Evolutionary conservation across 257 asterid genomes (phyloP).

Genomic region (Petrea volubilis): DNA sequence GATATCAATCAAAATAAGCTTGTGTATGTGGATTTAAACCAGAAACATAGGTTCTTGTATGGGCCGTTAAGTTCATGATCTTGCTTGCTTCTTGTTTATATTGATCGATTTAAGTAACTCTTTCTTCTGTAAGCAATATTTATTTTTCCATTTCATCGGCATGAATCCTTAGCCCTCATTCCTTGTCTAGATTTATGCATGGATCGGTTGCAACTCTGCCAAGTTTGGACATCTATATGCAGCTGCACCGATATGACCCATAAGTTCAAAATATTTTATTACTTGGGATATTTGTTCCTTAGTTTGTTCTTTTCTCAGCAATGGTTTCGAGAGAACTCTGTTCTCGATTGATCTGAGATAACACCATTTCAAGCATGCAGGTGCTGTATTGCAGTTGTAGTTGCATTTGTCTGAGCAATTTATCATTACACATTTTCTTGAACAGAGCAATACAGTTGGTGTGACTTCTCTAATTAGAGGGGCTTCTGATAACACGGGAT

Average conservation of each 20-base stretch:
- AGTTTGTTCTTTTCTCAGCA: background rate
- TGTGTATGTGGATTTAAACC: background rate
- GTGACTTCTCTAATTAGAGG: constrained; percentile 80
- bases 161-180: background rate
- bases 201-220: constrained; percentile 90
- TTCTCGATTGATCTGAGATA: too few species aligned
- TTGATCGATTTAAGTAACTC: background rate
- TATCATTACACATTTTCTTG: constrained; percentile 2
- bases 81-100: background rate
- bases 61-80: background rate
- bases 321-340: background rate
- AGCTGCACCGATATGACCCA: constrained; percentile 80
- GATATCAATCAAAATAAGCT: background rate
- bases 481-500: constrained; percentile 78
- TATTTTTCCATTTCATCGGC: background rate
- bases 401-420: constrained; percentile 4
- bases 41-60: background rate
- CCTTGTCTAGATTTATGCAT: constrained; percentile 69
- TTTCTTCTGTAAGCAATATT: background rate
- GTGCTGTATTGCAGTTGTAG: background rate
- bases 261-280: constrained; percentile 39
- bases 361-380: background rate
- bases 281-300: too few species aligned
- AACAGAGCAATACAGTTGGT: constrained; percentile 65
- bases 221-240: constrained; percentile 90